Evolutionary conservation across 148 eudicot genomes (phyloP), one percentile per base, ranked within the genome.

Genomic region (Rhododendron ferrugineum): DNA sequence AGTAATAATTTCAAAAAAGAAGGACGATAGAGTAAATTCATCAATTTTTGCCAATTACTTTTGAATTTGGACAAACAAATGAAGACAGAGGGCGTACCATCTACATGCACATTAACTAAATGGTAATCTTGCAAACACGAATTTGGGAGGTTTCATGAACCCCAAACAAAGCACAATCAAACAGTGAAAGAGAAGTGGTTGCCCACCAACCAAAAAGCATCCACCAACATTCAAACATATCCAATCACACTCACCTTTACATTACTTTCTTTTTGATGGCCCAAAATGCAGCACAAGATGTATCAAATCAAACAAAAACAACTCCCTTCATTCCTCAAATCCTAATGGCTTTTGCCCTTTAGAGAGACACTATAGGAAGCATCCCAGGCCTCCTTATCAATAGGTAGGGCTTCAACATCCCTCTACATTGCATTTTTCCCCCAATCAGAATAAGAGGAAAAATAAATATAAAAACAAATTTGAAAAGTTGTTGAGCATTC

Each of bases 221-320:
- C 20, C 76, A 79, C 32, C 64, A 79, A 62, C 83, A 72, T 72
- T 78, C 60, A 46, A 44, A 77, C 54, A 77, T 77, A 74, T 82
- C 81, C 81, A 60, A 37, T 56, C 84, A 83, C 68, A 47, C 52
- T 47, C 32, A 28, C 70, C 76, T 76, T 84, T 70, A 72, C 47
- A 42, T 37, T 10, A 34, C 23, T 72, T 81, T 11, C 54, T 50
- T 15, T 81, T 9, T 85, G 80, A 75, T 83, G 88, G 86, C 66
- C 88, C 88, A 86, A 74, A 88, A 49, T 81, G 88, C 44, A 34
- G 16, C 73, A 77, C n/a, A 79, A 68, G 49, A 83, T 82, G 68
- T 75, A 85, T 82, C 83, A 84, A 75, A 54, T 86, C 86, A 86
- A 83, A 76, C 86, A 84, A 84, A 82, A 80, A 73, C 72, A 86